Evolutionary conservation across 2,329 filamentous ascomycete species (phyloP), one percentile per base, ranked within the genome.

Genomic region (Neophaeococcomyces aloes): DNA sequence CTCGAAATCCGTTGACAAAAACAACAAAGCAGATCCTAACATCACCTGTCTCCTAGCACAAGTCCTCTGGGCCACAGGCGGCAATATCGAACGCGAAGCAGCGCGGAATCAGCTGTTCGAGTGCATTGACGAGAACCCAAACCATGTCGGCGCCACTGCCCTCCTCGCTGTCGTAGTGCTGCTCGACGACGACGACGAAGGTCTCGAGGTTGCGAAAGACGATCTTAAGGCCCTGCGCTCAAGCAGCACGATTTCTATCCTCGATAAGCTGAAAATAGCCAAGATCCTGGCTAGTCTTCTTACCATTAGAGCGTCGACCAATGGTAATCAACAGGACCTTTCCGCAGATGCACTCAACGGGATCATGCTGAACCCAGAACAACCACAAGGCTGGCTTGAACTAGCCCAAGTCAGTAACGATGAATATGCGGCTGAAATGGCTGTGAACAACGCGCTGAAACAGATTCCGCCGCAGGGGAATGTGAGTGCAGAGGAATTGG

Each of bases 61-160:
- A 62, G 84, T 96, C 0, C 72, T 96, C 0, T 98, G 91, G 89
- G 88, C 88, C 0, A 86, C 86, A 51, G 87, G 85, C 7, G 78
- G 79, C 0, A 76, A 81, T 5, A 72, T 79, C 1, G 83, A 88
- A 44, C 78, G 81, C 36, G 77, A 81, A 38, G 78, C 83, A 48
- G 88, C 89, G 13, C 76, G 86, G 3, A 79, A 83, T 41, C 76
- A 85, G 50, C 72, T 98, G 1, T 89, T 94, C 56, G 79, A 80
- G 11, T 80, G 83, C 29, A 80, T 94, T 10, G 85, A 88, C 54
- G 73, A 70, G 39, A 67, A 83, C 38, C 77, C 85, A 0, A 75
- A 79, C 1, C 87, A 96, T 53, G 75, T 94, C 1, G 81, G 81
- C 49, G 82, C 86, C 0, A 77, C 93, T 1, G 74, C 87, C 1